Conservation (phyloP, 371 early-diverging fungal species). For the Blakeslea trispora region DNA sequence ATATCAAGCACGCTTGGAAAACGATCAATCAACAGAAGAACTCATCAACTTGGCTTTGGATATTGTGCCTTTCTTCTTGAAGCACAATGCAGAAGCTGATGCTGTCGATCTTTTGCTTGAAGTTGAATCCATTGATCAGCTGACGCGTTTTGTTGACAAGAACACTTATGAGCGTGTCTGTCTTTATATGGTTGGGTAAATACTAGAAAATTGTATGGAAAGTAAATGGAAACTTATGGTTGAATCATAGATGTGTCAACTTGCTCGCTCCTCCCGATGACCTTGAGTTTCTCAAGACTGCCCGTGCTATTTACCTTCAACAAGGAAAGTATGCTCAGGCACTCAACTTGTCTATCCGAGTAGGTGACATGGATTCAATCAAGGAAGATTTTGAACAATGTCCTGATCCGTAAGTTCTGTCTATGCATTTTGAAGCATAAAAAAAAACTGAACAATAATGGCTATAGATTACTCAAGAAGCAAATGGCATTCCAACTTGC, state of each 20-base stretch:
- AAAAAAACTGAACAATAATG: too few species aligned
- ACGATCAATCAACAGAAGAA: constrained; percentile 61
- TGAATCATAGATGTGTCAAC: constrained; percentile 76
- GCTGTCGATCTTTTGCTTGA: constrained; percentile 95
- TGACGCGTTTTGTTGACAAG: constrained; percentile 84
- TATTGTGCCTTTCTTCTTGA: constrained; percentile 92
- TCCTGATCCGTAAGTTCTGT: constrained; percentile 76
- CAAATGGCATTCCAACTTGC: constrained; percentile 95
- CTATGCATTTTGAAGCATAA: too few species aligned
- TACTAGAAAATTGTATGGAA: too few species aligned
- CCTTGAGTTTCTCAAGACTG: constrained; percentile 78
- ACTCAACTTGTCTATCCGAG: constrained; percentile 80
- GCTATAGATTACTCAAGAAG: constrained; percentile 79
- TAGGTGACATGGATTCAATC: constrained; percentile 82
- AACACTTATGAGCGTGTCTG: constrained; percentile 95
- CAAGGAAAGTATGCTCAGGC: constrained; percentile 82
- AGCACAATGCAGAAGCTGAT: constrained; percentile 94
- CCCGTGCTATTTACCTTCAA: constrained; percentile 88
- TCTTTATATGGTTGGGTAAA: constrained; percentile 88
- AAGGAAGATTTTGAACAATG: constrained; percentile 88
- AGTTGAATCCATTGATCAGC: constrained; percentile 78
- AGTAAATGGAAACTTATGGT: not conserved
- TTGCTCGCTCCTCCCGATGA: constrained; percentile 93
- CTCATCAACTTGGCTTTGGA: constrained; percentile 75
- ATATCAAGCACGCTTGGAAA: constrained; percentile 66